A percentile compares a stretch with the other conserved stretches of the same genome.
phyloP scores from a whole-genome alignment of 192 early-diverging fungal genomes.

The Glomus cerebriforme region DNA sequence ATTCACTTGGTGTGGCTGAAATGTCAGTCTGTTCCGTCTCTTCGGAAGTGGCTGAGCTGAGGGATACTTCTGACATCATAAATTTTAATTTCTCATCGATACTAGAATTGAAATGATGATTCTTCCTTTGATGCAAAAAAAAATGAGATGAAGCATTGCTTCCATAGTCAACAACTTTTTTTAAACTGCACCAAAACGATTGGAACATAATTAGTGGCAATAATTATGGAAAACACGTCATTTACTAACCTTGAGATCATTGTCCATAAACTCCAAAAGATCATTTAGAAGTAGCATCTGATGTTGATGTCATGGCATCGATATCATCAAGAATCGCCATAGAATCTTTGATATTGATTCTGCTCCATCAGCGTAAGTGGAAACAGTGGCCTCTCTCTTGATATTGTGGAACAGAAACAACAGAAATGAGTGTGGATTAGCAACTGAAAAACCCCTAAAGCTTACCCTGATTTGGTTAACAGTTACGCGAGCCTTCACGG shows the following conservation, averaged over 20 bases:
- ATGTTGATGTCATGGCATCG: constrained; percentile 8
- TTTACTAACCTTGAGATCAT: constrained; percentile 7
- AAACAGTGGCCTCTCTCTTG: constrained; percentile 10
- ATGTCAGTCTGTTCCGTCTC: no score
- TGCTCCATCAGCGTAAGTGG: constrained; percentile 17
- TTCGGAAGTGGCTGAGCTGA: no score
- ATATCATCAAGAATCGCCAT: constrained; percentile 24
- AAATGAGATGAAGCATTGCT: no score
- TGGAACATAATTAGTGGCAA: no score
- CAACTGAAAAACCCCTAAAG: constrained; percentile 13
- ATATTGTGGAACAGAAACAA: neutral
- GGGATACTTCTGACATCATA: no score
- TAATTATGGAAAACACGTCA: no score
- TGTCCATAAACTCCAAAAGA: neutral
- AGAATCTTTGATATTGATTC: constrained; percentile 27
- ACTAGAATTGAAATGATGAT: no score
- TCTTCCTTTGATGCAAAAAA: no score
- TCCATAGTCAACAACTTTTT: no score
- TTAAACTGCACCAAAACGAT: no score
- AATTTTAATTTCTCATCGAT: neutral
- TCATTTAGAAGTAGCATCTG: neutral
- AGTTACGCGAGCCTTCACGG: constrained; percentile 17
- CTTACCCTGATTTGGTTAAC: constrained; percentile 30
- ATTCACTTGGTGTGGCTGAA: no score
- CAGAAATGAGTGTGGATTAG: constrained; percentile 23